Evolutionary conservation across 352 stramenopile genomes (phyloP).

Genomic region (Phytophthora europaea): DNA sequence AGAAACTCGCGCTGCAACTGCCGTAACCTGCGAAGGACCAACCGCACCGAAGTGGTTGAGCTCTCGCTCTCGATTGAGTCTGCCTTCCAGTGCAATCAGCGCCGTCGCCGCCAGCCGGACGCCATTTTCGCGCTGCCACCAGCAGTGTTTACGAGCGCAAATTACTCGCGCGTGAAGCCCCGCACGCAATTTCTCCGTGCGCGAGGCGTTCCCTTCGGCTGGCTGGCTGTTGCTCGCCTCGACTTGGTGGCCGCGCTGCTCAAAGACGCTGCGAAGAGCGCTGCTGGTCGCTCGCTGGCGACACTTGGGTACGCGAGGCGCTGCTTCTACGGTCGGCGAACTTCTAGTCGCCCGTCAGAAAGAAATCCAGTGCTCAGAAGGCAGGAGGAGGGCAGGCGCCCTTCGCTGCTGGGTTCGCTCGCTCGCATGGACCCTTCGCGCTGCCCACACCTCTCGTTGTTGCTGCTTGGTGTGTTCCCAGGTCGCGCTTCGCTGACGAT

Average conservation of each 20-base stretch:
- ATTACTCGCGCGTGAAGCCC: conserved; percentile 1
- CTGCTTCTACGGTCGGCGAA: not conserved
- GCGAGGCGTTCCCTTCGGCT: conserved; percentile 5
- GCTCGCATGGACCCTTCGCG: not conserved
- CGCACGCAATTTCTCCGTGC: conserved; percentile 3
- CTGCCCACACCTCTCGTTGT: not conserved
- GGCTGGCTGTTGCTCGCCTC: conserved; percentile 5
- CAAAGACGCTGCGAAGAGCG: not conserved
- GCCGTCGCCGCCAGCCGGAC: not conserved
- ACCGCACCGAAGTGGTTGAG: too few species aligned
- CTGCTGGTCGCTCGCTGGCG: not conserved
- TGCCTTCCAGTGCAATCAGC: not conserved
- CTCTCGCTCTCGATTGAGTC: not conserved
- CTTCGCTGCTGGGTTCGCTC: not conserved
- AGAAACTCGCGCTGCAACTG: not conserved
- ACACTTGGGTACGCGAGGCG: not conserved
- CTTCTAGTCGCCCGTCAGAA: not conserved
- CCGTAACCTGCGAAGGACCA: not conserved
- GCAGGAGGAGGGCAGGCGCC: not conserved
- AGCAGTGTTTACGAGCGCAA: conserved; percentile 20
- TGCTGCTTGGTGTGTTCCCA: not conserved
- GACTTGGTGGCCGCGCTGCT: not conserved
- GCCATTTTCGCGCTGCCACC: conserved; percentile 7
- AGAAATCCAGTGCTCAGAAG: not conserved
- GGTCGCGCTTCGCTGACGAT: not conserved